Percentiles rank a stretch among this genome's conserved stretches.
phyloP scores from a whole-genome alignment of 805 yeast genomes.

The Candida golubevii region DNA sequence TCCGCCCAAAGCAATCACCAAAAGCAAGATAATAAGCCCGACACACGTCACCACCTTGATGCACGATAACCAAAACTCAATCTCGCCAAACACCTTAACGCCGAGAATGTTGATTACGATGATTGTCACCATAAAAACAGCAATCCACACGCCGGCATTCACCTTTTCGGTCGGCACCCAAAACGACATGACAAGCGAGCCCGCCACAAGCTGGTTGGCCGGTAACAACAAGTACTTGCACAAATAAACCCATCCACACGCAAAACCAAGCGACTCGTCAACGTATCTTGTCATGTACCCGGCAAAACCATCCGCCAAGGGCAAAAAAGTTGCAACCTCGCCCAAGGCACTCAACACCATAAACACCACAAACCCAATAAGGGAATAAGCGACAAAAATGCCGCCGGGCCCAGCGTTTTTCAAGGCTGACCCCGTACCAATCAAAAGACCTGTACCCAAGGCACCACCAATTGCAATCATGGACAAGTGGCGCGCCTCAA shows the following conservation, averaged over 20 bases:
- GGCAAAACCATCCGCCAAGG: constrained; percentile 62
- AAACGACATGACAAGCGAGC: constrained; percentile 48
- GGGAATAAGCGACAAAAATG: constrained; percentile 58
- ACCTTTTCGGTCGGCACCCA: constrained; percentile 46
- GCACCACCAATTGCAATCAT: constrained; percentile 85
- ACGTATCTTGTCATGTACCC: constrained; percentile 62
- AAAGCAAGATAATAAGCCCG: constrained; percentile 61
- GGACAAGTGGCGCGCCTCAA: constrained; percentile 52
- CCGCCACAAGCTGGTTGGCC: constrained; percentile 65
- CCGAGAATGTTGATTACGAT: constrained; percentile 43
- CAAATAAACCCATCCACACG: constrained; percentile 62
- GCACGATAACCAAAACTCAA: constrained; percentile 54
- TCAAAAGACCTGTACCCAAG: constrained; percentile 73
- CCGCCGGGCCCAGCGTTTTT: constrained; percentile 68
- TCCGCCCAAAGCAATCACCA: constrained; percentile 72
- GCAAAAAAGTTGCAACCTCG: constrained; percentile 65
- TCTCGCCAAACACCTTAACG: constrained; percentile 46
- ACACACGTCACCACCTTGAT: constrained; percentile 62
- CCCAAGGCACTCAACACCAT: constrained; percentile 51
- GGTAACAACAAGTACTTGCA: constrained; percentile 51
- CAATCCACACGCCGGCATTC: constrained; percentile 47
- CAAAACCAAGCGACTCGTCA: constrained; percentile 64
- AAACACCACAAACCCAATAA: constrained; percentile 69
- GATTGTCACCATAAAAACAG: constrained; percentile 41
- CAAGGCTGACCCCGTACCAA: constrained; percentile 72